Evolutionary conservation across 257 asterid genomes (phyloP), one percentile per base, ranked within the genome.

Genomic region (Solanum pennellii): DNA sequence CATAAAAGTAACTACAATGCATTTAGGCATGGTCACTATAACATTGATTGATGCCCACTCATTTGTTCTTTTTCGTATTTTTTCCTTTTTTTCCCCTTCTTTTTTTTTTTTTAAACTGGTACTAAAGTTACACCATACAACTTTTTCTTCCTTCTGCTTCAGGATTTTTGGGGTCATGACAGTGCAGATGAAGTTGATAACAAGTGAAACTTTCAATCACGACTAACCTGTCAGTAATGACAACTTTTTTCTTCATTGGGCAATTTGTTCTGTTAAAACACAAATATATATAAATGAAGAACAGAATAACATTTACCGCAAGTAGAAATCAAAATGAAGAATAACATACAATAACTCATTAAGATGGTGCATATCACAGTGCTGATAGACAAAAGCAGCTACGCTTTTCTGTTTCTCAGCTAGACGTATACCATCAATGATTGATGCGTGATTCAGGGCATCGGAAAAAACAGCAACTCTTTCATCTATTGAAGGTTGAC

Each of bases 361-460:
- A 37, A 97, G 99, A 90, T 97, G 99, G 88, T n/a, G 59, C 99
- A 96, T 96, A 87, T 97, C 98, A 86, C 98, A 92, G 89, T 96
- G 99, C 92, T 91, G 91, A 90, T 97, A 96, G 90, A 97, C 94
- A 90, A 91, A 94, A 68, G 92, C 90, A 71, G 90, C 95, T 12
- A 90, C 89, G 86, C 90, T 90, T 82, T 96, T 95, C 90, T 94
- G 98, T 92, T 90, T 96, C 95, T 97, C 97, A 65, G 98, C 95
- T 85, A 97, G 98, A 62, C 98, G 98, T 87, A 97, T 93, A 88
- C 99, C 99, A 90, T 97, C 99, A 75, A 97, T 95, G 84, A 97
- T 97, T 80, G 99, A 97, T 68, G 99, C 99, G 89, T 97, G 99
- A 91, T 97, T 97, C 79, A 95, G 91, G 75, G 98, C 93, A 95